Base-by-base conservation (phyloP, 495 filamentous ascomycete species). In the Neurospora sp. region DNA sequence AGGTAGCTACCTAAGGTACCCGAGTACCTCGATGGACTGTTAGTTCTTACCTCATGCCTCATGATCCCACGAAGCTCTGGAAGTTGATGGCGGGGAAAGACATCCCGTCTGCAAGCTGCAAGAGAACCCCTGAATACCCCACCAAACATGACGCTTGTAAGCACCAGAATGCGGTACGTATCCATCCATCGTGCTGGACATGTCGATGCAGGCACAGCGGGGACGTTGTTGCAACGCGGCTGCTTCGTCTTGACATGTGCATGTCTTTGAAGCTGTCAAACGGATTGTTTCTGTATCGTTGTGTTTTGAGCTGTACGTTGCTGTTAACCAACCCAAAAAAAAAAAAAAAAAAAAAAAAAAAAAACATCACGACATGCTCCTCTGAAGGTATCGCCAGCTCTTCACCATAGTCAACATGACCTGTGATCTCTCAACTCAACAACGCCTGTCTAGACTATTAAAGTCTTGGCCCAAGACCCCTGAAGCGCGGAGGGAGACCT, bases 401-500 rank as follows among this genome's bases (percentile, higher is more conserved):
- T 61, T 61, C 22, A 31, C 10, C 46, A 22, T 22, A 10, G 11
- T 31, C 12, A 31, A 10, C 22, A 31, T 31, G 3, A 61, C 22
- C 5, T 59, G 20, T 61, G 12, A 61, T 61, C 27, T 14, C 3
- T 35, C 27, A 31, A 16, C 22, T 61, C 22, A 61, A 61, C 12
- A 61, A 31, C 12, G 53, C 22, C 53, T 35, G 31, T 35, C 31
- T 31, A 35, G 22, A 61, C 22, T 61, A 14, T 61, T 12, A 38
- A 20, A 44, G 69, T 61, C 53, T 61, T 61, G 53, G 53, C 27
- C 53, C 22, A 31, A 70, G 70, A 72, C 41, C 71, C 73, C 76
- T 74, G 77, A 72, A 72, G 75, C 69, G 74, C 81, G 81, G 81
- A 81, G 70, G 70, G 37, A 71, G 71, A 53, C 70, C 68, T 71